phyloP scores from a whole-genome alignment of 768 basidiomycete species.

The Suillus subluteus region DNA sequence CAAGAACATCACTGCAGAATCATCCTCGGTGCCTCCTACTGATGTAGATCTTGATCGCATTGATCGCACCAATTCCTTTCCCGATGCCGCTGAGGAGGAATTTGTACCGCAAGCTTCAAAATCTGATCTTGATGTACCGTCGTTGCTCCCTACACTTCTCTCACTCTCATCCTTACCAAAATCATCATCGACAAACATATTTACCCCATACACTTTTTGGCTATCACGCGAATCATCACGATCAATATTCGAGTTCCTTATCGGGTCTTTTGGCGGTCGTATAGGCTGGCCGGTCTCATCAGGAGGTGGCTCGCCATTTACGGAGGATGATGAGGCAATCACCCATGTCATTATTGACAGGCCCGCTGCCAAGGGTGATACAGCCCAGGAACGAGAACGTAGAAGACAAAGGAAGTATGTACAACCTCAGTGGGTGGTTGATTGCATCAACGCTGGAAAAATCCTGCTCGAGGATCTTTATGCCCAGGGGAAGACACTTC shows the following conservation, averaged over 20 bases:
- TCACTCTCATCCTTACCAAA: constrained; percentile 64
- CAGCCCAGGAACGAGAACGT: constrained; percentile 60
- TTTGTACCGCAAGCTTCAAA: constrained; percentile 66
- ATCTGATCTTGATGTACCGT: constrained; percentile 46
- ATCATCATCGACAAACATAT: constrained; percentile 63
- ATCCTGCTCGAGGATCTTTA: constrained; percentile 87
- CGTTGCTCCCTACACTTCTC: constrained; percentile 69
- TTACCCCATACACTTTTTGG: constrained; percentile 88
- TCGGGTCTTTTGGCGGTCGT: constrained; percentile 89
- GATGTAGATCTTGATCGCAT: constrained; percentile 45
- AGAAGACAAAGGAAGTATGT: constrained; percentile 79
- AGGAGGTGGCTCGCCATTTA: constrained; percentile 79
- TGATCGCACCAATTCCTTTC: constrained; percentile 34
- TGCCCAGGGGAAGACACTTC: constrained; percentile 81
- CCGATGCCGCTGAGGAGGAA: constrained; percentile 54
- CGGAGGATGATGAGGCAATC: constrained; percentile 79
- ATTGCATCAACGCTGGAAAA: constrained; percentile 89
- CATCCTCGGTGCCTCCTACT: constrained; percentile 27
- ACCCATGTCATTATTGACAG: constrained; percentile 97
- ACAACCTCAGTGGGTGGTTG: constrained; percentile 98
- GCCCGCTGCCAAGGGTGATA: constrained; percentile 61
- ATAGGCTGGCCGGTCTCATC: constrained; percentile 88
- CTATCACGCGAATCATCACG: constrained; percentile 92
- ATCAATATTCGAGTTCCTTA: constrained; percentile 90
- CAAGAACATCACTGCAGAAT: constrained; percentile 43